Evolutionary conservation across 2,329 filamentous ascomycete species (phyloP), one percentile per base, ranked within the genome.

Genomic region (Bipolaris zeicola): DNA sequence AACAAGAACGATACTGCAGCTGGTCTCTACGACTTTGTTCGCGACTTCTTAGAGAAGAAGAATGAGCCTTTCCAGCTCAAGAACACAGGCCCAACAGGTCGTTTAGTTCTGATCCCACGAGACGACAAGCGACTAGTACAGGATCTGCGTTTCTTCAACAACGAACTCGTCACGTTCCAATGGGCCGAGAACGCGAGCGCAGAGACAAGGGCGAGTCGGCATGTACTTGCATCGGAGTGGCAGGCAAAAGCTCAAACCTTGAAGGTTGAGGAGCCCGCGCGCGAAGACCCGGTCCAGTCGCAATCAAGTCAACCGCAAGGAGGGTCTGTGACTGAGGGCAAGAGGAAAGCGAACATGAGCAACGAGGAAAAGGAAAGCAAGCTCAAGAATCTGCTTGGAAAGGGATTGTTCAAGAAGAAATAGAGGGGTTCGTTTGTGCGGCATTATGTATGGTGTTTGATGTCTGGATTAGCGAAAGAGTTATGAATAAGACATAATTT

Each of bases 21-120:
- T 3, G 83, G 85, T 48, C 80, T 99, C 1, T 92, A 98, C 76
- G 79, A 81, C 13, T 91, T 89, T 62, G 90, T 96, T 16, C 82
- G 87, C 50, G 81, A 81, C 41, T 86, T 94, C 59, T 88, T 99
- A 74, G 84, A 86, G 1, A 76, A 85, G 53, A 80, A 82, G 6
- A 76, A 81, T 1, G 84, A 91, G 61, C 82, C 84, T 0, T 98
- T 98, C 75, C 85, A 85, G 55, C 82, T 99, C 26, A 85, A 88
- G 28, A 84, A 88, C 45, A 82, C 87, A 0, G 85, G 84, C 13
- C 77, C 79, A 26, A 85, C 82, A 55, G 80, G 79, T 5, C 75
- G 78, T 37, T 75, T 80, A n/a, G 70, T 74, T 8, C 69, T 78
- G 16, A 75, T 81, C 1, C 77, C 76, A 11, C 78, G 79, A 43